Conservation (phyloP, 2,329 filamentous ascomycete species). For the Acephala macrosclerotiorum region DNA sequence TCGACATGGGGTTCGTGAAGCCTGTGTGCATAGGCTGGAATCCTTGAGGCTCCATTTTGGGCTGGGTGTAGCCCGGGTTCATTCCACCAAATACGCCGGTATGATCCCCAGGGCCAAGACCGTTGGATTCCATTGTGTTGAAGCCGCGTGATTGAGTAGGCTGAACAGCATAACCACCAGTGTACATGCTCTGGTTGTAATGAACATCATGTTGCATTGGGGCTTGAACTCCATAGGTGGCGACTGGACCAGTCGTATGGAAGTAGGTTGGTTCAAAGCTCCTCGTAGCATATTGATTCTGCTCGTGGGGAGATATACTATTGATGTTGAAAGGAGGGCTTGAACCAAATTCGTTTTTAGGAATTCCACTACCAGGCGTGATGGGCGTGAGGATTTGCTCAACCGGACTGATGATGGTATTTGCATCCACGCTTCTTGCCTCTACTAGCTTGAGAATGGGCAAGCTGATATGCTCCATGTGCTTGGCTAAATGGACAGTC, state of each 20-base stretch:
- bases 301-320: conserved; percentile 37
- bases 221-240: conserved; percentile 31
- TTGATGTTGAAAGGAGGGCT: conserved; percentile 40
- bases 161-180: conserved; percentile 28
- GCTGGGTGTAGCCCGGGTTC: conserved; percentile 30
- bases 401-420: conserved; percentile 73
- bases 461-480: conserved; percentile 91
- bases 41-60: conserved; percentile 32
- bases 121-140: conserved; percentile 26
- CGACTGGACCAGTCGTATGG: conserved; percentile 25
- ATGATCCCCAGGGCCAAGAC: conserved; percentile 29
- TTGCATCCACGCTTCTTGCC: conserved; percentile 58
- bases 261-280: conserved; percentile 34
- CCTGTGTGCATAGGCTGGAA: conserved; percentile 33
- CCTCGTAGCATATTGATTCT: conserved; percentile 32
- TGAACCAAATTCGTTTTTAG: conserved; percentile 36
- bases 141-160: conserved; percentile 34
- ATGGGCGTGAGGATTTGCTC: conserved; percentile 49
- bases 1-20: conserved; percentile 29
- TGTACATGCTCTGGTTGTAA: conserved; percentile 19
- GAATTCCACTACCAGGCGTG: conserved; percentile 34
- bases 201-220: conserved; percentile 29
- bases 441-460: conserved; percentile 73
- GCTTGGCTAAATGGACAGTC: conserved; percentile 90
- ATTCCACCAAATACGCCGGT: conserved; percentile 30